Percentiles rank a stretch among this genome's conserved stretches.
phyloP scores from a whole-genome alignment of 176 grass and related monocot species.

The Cenchrus fungigraminus region DNA sequence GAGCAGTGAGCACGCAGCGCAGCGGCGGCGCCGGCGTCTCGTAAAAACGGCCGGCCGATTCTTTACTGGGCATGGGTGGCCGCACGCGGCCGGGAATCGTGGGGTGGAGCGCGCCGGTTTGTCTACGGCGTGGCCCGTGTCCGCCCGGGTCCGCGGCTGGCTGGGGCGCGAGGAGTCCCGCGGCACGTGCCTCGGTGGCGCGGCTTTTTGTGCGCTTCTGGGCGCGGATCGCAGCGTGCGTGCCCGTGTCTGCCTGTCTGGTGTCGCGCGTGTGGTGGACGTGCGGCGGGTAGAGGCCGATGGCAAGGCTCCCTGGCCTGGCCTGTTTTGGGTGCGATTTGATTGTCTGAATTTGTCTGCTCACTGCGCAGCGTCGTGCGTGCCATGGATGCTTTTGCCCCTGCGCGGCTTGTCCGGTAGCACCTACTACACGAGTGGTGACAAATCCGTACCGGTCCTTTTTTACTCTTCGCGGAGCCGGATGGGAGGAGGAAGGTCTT shows the following conservation, averaged over 20 bases:
- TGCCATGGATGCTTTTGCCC: neutral
- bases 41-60: no score
- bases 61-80: no score
- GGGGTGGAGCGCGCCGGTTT: neutral
- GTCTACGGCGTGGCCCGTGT: no score
- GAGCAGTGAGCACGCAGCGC: no score
- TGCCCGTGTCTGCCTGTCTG: neutral
- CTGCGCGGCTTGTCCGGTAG: neutral
- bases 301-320: neutral
- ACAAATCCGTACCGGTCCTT: constrained; percentile 6
- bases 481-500: neutral
- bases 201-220: neutral
- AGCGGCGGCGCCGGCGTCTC: no score
- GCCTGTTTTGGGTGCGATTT: constrained; percentile 26
- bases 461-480: neutral
- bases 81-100: no score
- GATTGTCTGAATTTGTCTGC: neutral
- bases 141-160: no score
- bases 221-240: neutral
- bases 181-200: constrained; percentile 24
- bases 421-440: neutral
- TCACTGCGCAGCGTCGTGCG: neutral
- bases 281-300: no score
- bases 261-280: no score
- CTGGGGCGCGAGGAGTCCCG: neutral